phyloP scores from a whole-genome alignment of 2,329 filamentous ascomycete genomes.

The Aureobasidium vineae region DNA sequence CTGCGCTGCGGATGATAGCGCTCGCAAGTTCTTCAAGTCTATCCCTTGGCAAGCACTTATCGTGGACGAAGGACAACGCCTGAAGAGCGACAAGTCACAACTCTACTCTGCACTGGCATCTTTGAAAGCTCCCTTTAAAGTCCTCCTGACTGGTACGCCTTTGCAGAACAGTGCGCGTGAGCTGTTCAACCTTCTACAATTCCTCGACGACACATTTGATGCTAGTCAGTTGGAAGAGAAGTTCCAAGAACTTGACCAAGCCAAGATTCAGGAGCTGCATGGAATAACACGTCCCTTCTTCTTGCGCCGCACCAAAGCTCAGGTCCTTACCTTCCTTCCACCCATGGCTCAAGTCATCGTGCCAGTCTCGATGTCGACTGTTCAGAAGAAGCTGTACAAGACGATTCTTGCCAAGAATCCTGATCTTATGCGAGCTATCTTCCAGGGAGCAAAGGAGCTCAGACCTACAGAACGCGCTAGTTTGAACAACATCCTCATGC shows the following conservation, averaged over 20 bases:
- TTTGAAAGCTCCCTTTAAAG: conserved; percentile 76
- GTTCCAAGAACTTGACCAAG: conserved; percentile 74
- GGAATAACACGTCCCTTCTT: conserved; percentile 74
- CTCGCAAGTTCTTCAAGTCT: conserved; percentile 62
- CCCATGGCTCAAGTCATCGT: conserved; percentile 94
- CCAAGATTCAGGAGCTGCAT: conserved; percentile 79
- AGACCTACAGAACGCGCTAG: conserved; percentile 72
- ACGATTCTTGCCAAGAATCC: conserved; percentile 91
- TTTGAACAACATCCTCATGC: conserved; percentile 92
- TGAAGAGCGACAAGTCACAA: conserved; percentile 88
- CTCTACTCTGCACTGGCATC: conserved; percentile 72
- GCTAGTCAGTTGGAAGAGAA: conserved; percentile 71
- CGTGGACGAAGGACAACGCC: conserved; percentile 89
- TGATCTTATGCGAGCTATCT: conserved; percentile 81
- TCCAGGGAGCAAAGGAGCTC: conserved; percentile 56
- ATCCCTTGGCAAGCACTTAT: conserved; percentile 85
- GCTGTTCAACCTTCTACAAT: conserved; percentile 94
- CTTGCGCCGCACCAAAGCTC: conserved; percentile 77
- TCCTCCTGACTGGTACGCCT: conserved; percentile 84
- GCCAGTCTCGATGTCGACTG: conserved; percentile 88
- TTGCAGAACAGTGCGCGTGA: conserved; percentile 95
- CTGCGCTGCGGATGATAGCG: conserved; percentile 71
- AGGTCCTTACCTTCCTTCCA: conserved; percentile 87
- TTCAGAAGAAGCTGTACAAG: conserved; percentile 93
- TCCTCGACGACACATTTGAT: conserved; percentile 71